Percentiles rank a stretch among this genome's conserved stretches.
phyloP scores from a whole-genome alignment of 352 stramenopile species.

The Globisporangium canariense region DNA sequence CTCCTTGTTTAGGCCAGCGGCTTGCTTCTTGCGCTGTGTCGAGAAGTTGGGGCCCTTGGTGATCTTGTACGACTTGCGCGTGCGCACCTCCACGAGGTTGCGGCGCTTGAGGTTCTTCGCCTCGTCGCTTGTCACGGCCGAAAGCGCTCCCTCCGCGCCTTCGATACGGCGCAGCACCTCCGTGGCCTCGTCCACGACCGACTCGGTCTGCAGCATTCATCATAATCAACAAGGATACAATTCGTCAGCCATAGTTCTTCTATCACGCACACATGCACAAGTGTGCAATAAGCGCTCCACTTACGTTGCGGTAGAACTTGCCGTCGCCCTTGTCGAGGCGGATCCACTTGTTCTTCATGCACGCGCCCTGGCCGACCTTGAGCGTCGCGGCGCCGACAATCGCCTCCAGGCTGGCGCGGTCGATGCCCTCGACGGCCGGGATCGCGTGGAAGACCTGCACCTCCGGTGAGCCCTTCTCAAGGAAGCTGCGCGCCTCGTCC shows the following conservation, averaged over 20 bases:
- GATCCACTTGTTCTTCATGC: slow-evolving; percentile 99
- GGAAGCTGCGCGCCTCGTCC: slow-evolving; percentile 83
- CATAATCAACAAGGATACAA: background rate
- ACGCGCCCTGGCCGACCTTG: slow-evolving; percentile 96
- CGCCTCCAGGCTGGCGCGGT: slow-evolving; percentile 78
- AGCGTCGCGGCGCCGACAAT: slow-evolving; percentile 81
- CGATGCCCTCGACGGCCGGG: slow-evolving; percentile 56
- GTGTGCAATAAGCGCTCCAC: slow-evolving; percentile 18
- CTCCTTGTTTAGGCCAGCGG: slow-evolving; percentile 97
- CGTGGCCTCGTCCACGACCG: slow-evolving; percentile 62
- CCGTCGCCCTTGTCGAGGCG: slow-evolving; percentile 90
- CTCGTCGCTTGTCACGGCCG: slow-evolving; percentile 65
- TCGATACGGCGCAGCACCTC: slow-evolving; percentile 87
- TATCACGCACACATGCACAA: slow-evolving; percentile 5
- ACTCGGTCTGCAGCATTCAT: slow-evolving; percentile 32
- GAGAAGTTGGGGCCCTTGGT: slow-evolving; percentile 92
- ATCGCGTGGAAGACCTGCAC: slow-evolving; percentile 84
- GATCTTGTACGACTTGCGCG: slow-evolving; percentile 94
- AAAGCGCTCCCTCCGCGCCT: slow-evolving; percentile 48
- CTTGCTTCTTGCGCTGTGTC: slow-evolving; percentile 93
- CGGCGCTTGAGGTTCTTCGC: slow-evolving; percentile 81
- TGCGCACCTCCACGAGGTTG: slow-evolving; percentile 77
- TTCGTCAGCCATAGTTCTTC: background rate
- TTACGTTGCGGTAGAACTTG: slow-evolving; percentile 83
- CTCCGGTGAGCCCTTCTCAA: slow-evolving; percentile 75